Conservation (phyloP, 176 grass and related monocot genomes). For the Ensete ventricosum region DNA sequence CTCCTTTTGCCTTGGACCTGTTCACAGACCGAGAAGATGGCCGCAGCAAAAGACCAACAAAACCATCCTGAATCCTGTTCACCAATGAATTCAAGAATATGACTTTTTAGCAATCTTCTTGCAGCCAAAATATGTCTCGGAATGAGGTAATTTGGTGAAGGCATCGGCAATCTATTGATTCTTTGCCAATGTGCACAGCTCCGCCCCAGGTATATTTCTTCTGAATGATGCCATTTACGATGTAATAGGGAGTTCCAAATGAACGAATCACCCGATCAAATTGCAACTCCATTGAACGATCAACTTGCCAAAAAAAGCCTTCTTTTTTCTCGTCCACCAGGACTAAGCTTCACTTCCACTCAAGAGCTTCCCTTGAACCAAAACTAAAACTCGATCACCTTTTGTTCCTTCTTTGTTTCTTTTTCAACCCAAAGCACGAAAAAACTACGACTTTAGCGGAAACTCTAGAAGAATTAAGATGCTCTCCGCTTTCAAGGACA, state of each 20-base stretch:
- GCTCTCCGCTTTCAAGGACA: neutral
- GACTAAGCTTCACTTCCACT: neutral
- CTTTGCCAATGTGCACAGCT: conserved; percentile 41
- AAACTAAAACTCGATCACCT: neutral
- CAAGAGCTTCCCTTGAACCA: neutral
- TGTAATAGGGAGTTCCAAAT: neutral
- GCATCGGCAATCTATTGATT: conserved; percentile 42
- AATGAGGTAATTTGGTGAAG: conserved; percentile 66
- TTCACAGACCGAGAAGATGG: conserved; percentile 45
- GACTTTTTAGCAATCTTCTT: conserved; percentile 48
- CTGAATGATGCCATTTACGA: conserved; percentile 48
- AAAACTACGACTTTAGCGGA: neutral
- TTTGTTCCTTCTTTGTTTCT: too few relatives aligned
- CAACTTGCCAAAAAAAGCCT: neutral
- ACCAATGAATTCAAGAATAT: conserved; percentile 27
- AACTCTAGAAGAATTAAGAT: too few relatives aligned
- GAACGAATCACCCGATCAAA: neutral
- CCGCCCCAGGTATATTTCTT: conserved; percentile 44
- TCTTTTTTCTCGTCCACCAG: neutral
- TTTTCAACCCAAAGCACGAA: neutral
- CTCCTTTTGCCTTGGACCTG: conserved; percentile 52
- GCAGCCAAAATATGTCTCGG: conserved; percentile 54
- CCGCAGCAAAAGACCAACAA: conserved; percentile 41
- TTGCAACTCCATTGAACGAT: neutral
- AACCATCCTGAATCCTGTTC: conserved; percentile 40